phyloP scores from a whole-genome alignment of 2,329 filamentous ascomycete genomes.

The Penicillium nordicum region DNA sequence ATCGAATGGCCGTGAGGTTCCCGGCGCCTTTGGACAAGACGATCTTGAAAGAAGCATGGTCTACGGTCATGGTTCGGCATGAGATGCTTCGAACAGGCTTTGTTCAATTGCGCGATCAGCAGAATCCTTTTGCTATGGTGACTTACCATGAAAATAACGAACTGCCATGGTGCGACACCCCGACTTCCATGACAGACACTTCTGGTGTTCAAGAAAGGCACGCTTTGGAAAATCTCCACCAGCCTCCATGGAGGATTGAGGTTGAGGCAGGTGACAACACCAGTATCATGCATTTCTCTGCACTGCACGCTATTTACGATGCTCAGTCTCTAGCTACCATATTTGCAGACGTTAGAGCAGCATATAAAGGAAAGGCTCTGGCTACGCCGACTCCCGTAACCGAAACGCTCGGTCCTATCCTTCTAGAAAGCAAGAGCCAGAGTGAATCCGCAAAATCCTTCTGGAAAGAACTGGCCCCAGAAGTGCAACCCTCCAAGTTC shows the following conservation, averaged over 20 bases:
- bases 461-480: conserved; percentile 59
- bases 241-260: conserved; percentile 62
- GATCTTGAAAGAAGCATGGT: conserved; percentile 59
- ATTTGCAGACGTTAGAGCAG: conserved; percentile 55
- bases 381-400: conserved; percentile 32
- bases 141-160: conserved; percentile 48
- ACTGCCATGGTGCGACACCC: conserved; percentile 42
- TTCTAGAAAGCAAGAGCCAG: conserved; percentile 36
- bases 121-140: conserved; percentile 71
- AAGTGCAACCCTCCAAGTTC: conserved; percentile 64
- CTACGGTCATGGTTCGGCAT: conserved; percentile 51
- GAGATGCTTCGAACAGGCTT: conserved; percentile 78
- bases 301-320: conserved; percentile 85
- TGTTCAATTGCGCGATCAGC: conserved; percentile 56
- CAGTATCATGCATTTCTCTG: conserved; percentile 48
- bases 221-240: conserved; percentile 48
- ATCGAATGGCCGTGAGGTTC: conserved; percentile 60
- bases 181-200: neutral
- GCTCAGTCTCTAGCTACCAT: conserved; percentile 68
- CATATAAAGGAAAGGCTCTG: conserved; percentile 34
- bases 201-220: conserved; percentile 11
- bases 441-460: conserved; percentile 47
- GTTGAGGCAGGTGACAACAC: conserved; percentile 39
- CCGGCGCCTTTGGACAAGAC: conserved; percentile 37
- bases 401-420: conserved; percentile 44